Base-by-base conservation (phyloP, 768 basidiomycete species). In the Clitopilus passeckerianus region DNA sequence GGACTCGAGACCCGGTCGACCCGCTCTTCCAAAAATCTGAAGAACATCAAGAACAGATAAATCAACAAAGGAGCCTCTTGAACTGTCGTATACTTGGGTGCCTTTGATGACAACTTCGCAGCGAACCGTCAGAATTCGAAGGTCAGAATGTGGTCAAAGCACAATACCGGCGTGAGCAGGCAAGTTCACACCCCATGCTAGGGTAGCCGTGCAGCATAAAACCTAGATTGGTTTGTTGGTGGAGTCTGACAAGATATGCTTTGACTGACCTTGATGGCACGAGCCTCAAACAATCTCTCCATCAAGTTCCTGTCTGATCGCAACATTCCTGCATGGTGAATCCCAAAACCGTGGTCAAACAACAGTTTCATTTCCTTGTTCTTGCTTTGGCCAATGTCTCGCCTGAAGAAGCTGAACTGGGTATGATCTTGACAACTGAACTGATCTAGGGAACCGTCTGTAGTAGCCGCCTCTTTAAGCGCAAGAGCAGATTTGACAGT, bases 161-260 rank as follows among this genome's bases (percentile, higher is more conserved):
- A 30, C 27, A 30, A 62, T 62, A 91, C 91, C 93, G 59, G 97
- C 97, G 74, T 98, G 96, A 16, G 97, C 97, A 34, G 97, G 97
- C 62, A 99, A 77, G 72, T 99, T 99, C 65, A 99, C 97, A 74
- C 97, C 97, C 97, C 97, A 99, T 5, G 97, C 97, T 44, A 99
- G 80, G 2, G 97, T 99, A 5, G 97, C 93, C 1, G 97, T 99
- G 77, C 97, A 99, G 72, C 93, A 97, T 16, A 99, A 78, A 55
- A 99, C 95, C 95, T 97, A 65, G 22, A n/a, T 62, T 34, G 46
- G 18, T 55, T 5, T 34, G 44, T 30, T 1, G 22, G 18, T 15
- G 9, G 15, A 44, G 5, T 7, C 30, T 24, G 15, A 10, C 33
- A 12, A 53, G 33, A 57, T n/a, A 46, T 16, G n/a, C 10, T 12